These are phyloP conservation scores for Diospyros lotus DNA, from an alignment of 148 eudicot genomes.

Conservation along the genomic window DNA sequence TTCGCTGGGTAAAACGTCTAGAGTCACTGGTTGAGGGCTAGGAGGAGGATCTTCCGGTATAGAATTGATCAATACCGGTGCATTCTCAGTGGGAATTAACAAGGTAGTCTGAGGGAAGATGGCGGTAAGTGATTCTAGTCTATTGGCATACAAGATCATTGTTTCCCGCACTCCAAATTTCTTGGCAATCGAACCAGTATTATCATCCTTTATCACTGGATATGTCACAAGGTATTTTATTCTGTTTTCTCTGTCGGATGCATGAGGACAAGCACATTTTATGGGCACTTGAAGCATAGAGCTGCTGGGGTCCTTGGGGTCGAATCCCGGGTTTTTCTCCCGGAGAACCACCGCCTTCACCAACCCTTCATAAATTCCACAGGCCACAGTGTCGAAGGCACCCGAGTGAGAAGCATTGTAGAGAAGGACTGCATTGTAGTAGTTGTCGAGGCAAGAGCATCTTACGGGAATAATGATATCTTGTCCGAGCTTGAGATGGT, in stretches of 20 bases:
- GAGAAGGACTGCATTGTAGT: conserved; percentile 7
- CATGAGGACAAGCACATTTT: conserved; percentile 25
- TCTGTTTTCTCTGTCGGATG: neutral
- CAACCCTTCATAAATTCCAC: conserved; percentile 23
- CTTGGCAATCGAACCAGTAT: conserved; percentile 10
- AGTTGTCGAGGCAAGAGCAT: conserved; percentile 22
- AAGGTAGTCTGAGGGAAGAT: conserved; percentile 21
- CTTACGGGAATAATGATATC: conserved; percentile 23
- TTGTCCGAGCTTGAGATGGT: conserved; percentile 9
- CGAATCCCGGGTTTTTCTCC: conserved; percentile 11
- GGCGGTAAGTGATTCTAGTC: conserved; percentile 3
- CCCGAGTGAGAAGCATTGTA: conserved; percentile 6
- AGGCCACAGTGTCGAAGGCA: conserved; percentile 16
- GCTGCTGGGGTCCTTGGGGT: neutral
- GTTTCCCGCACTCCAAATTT: conserved; percentile 22
- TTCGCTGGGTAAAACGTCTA: conserved; percentile 6
- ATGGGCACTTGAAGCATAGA: conserved; percentile 21
- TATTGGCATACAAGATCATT: conserved; percentile 15
- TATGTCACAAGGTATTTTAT: conserved; percentile 23
- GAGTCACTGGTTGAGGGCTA: conserved; percentile 11
- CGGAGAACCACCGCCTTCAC: conserved; percentile 21
- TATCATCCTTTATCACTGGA: conserved; percentile 20
- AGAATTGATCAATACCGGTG: conserved; percentile 11
- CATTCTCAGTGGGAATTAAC: conserved; percentile 16
- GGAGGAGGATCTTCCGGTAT: conserved; percentile 11